Percentiles rank a stretch among this genome's conserved stretches.
Evolutionary conservation across 768 basidiomycete genomes (phyloP).

Genomic region (Saitozyma podzolica): DNA sequence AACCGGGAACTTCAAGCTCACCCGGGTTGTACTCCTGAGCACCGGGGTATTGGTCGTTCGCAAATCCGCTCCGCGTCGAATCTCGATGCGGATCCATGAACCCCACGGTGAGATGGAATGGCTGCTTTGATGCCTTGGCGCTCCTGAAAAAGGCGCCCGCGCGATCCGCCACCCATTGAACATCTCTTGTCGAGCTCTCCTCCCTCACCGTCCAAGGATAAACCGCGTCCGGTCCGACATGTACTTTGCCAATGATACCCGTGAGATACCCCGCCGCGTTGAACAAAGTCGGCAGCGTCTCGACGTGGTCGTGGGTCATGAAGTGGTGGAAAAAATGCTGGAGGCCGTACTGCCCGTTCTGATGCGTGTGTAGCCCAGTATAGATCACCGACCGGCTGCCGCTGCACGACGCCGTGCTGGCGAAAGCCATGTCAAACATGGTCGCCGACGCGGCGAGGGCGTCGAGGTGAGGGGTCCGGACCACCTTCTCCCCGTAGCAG

Average conservation of each 20-base stretch:
- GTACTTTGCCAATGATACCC: slow-evolving; percentile 26
- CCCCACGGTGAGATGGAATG: slow-evolving; percentile 23
- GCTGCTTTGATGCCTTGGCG: slow-evolving; percentile 14
- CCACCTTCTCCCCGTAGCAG: slow-evolving; percentile 10
- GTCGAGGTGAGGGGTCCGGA: slow-evolving; percentile 20
- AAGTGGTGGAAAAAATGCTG: slow-evolving; percentile 12
- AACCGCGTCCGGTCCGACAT: slow-evolving; percentile 15
- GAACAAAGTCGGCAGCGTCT: slow-evolving; percentile 16
- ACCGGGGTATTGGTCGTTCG: slow-evolving; percentile 8
- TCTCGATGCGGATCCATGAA: slow-evolving; percentile 28
- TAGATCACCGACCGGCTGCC: slow-evolving; percentile 25
- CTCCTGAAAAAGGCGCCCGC: slow-evolving; percentile 14
- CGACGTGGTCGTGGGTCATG: slow-evolving; percentile 19
- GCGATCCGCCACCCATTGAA: slow-evolving; percentile 16
- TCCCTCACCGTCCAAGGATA: slow-evolving; percentile 20
- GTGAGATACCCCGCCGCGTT: slow-evolving; percentile 21
- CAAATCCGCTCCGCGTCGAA: slow-evolving; percentile 21
- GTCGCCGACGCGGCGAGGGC: slow-evolving; percentile 12
- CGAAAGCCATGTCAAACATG: slow-evolving; percentile 22
- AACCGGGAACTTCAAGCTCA: slow-evolving; percentile 15
- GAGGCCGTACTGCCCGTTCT: slow-evolving; percentile 30
- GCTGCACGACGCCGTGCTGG: slow-evolving; percentile 21
- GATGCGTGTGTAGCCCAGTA: slow-evolving; percentile 28
- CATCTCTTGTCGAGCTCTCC: slow-evolving; percentile 18
- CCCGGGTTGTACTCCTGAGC: slow-evolving; percentile 3